These are phyloP conservation scores for Blastobotrys mokoenaii DNA, from an alignment of 805 yeast species.

Conservation along the genomic window DNA sequence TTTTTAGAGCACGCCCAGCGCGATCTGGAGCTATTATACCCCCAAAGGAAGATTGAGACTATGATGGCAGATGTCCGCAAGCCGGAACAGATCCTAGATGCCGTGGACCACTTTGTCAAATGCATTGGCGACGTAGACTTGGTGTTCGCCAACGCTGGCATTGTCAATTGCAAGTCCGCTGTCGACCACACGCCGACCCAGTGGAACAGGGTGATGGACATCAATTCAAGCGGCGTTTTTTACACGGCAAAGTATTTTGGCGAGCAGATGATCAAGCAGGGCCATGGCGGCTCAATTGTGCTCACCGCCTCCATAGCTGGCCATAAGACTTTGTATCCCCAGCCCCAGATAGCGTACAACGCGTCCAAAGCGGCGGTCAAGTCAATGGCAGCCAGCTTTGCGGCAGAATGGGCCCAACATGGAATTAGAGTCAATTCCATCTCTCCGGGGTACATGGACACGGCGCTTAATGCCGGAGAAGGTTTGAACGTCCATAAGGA, in stretches of 20 bases:
- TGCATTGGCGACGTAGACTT: slow-evolving; percentile 34
- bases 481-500: slow-evolving; percentile 19
- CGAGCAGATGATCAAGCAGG: slow-evolving; percentile 5
- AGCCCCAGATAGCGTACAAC: slow-evolving; percentile 3
- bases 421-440: slow-evolving; percentile 4
- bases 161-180: slow-evolving; percentile 36
- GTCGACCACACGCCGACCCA: background rate
- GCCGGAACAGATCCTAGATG: background rate
- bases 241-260: slow-evolving; percentile 3
- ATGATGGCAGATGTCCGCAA: slow-evolving; percentile 3
- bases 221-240: slow-evolving; percentile 4
- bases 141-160: slow-evolving; percentile 28
- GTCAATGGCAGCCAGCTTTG: slow-evolving; percentile 2
- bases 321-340: slow-evolving; percentile 1
- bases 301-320: slow-evolving; percentile 5
- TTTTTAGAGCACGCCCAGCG: slow-evolving; percentile 1
- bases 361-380: slow-evolving; percentile 3
- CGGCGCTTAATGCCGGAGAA: background rate
- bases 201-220: slow-evolving; percentile 1
- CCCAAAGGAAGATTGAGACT: slow-evolving; percentile 1
- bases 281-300: slow-evolving; percentile 6
- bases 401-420: slow-evolving; percentile 5
- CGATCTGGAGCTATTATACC: slow-evolving; percentile 1
- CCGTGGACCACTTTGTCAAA: slow-evolving; percentile 13
- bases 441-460: slow-evolving; percentile 4